A percentile compares a stretch with the other conserved stretches of the same genome.
Conservation (phyloP, 139 green algal genomes). For the Spirogloea muscicola region DNA sequence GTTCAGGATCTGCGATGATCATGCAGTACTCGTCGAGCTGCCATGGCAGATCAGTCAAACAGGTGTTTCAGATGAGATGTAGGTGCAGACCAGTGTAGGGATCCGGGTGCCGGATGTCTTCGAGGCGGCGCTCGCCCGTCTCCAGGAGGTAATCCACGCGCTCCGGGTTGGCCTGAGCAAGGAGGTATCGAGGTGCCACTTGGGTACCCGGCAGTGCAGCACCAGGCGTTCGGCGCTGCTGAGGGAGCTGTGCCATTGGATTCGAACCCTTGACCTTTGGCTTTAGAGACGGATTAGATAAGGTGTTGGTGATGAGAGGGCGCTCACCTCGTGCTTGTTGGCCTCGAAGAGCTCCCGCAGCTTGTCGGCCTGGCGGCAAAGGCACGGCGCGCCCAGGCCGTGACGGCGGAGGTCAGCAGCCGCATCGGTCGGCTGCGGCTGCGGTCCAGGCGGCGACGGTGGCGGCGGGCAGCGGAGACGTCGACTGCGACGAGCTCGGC, state of each 20-base stretch:
- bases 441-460: too few relatives aligned
- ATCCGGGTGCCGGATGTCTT: background rate
- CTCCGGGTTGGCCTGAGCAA: background rate
- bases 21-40: background rate
- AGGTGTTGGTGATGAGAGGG: background rate
- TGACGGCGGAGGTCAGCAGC: too few relatives aligned
- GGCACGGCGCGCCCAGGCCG: background rate
- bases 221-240: background rate
- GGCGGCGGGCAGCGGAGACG: too few relatives aligned
- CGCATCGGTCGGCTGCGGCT: too few relatives aligned
- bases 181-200: background rate
- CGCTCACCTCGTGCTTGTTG: background rate
- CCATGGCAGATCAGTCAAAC: background rate
- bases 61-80: background rate
- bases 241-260: background rate
- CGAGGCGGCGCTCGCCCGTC: background rate
- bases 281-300: background rate
- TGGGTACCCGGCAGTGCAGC: background rate
- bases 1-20: background rate
- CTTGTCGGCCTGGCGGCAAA: slow-evolving; percentile 4
- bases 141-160: background rate
- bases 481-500: too few relatives aligned
- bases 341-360: background rate
- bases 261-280: background rate
- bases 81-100: slow-evolving; percentile 10